Conservation (phyloP, 148 eudicot species). For the Rheum nobile region DNA sequence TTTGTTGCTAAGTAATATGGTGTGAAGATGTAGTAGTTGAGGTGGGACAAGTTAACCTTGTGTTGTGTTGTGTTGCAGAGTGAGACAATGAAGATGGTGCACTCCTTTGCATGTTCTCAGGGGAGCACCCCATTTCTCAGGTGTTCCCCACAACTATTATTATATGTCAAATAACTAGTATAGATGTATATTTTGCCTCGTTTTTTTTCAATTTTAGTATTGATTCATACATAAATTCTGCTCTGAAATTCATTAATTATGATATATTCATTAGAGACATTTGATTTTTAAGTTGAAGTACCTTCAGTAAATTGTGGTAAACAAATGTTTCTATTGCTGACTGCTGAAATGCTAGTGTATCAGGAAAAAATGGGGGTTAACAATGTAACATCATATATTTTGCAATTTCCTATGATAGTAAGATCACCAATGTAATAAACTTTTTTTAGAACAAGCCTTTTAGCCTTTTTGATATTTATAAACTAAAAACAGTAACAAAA, state of each 20-base stretch:
- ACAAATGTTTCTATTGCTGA: background rate
- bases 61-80: constrained; percentile 8
- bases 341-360: too few species aligned
- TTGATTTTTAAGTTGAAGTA: too few species aligned
- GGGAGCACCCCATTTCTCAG: constrained; percentile 23
- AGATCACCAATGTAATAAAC: too few species aligned
- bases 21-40: constrained; percentile 15
- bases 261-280: too few species aligned
- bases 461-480: background rate
- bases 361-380: too few species aligned
- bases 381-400: too few species aligned
- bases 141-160: constrained; percentile 17
- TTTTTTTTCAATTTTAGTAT: background rate
- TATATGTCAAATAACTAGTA: constrained; percentile 8
- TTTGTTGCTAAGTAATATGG: constrained; percentile 1
- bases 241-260: too few species aligned
- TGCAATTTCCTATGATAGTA: background rate
- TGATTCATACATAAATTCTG: background rate
- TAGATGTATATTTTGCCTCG: background rate
- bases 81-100: constrained; percentile 19
- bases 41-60: constrained; percentile 27
- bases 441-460: background rate
- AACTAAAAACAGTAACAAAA: background rate
- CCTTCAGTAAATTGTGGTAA: too few species aligned
- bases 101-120: constrained; percentile 23